These are phyloP conservation scores for Colletotrichum lindemuthianum DNA, from an alignment of 2,329 filamentous ascomycete species.

Conservation along the genomic window DNA sequence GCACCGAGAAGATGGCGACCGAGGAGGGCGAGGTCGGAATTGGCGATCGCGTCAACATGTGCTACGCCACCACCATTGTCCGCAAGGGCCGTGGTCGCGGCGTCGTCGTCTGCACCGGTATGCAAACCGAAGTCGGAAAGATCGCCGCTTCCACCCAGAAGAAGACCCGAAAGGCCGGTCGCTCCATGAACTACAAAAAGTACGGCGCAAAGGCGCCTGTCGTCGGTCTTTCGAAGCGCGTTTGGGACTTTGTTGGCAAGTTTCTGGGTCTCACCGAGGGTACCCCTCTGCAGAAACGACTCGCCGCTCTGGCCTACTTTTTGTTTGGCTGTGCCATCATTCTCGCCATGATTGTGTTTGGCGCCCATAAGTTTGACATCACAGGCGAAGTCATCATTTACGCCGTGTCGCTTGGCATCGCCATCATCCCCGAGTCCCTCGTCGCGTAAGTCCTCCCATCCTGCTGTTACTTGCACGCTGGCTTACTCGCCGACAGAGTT, in stretches of 20 bases:
- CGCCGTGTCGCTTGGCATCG: conserved; percentile 67
- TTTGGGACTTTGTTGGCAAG: conserved; percentile 62
- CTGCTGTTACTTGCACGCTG: too few species aligned
- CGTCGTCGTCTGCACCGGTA: conserved; percentile 78
- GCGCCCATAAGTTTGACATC: conserved; percentile 63
- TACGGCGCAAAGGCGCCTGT: conserved; percentile 62
- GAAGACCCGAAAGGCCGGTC: conserved; percentile 64
- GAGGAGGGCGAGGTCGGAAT: conserved; percentile 67
- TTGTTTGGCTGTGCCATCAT: conserved; percentile 77
- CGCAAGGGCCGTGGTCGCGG: conserved; percentile 78
- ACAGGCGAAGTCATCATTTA: conserved; percentile 66
- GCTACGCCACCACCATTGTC: conserved; percentile 78
- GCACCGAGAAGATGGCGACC: conserved; percentile 56
- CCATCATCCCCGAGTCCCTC: conserved; percentile 72
- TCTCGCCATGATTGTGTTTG: conserved; percentile 67
- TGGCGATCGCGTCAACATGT: conserved; percentile 79
- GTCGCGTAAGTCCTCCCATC: conserved; percentile 60
- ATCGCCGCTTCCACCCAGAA: conserved; percentile 68
- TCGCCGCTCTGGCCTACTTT: conserved; percentile 80
- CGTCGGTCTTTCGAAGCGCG: conserved; percentile 57
- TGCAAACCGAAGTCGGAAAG: conserved; percentile 76
- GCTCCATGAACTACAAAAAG: conserved; percentile 63
- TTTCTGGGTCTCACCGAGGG: conserved; percentile 72
- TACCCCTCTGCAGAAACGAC: conserved; percentile 81
- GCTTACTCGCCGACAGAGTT: conserved; percentile 52